phyloP scores from a whole-genome alignment of 352 stramenopile species.

The Sclerospora graminicola region DNA sequence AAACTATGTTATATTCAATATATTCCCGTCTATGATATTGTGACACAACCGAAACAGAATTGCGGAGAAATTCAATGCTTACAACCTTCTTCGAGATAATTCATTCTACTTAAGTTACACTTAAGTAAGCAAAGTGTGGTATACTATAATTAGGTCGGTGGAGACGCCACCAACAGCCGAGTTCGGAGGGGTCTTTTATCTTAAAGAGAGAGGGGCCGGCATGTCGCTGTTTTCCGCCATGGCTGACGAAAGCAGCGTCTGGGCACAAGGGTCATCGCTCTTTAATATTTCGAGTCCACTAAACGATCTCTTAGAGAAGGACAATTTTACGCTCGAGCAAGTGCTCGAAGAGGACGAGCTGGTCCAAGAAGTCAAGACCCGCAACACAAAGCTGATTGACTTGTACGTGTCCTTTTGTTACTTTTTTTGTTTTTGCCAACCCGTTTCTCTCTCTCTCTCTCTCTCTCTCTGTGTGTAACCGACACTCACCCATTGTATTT shows the following conservation, averaged over 20 bases:
- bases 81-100: too few species aligned
- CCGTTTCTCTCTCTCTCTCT: neutral
- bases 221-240: slow-evolving; percentile 84
- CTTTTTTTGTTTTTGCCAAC: neutral
- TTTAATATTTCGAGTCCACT: slow-evolving; percentile 90
- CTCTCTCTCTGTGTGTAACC: neutral
- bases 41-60: too few species aligned
- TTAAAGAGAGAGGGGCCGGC: neutral
- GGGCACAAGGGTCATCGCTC: slow-evolving; percentile 73
- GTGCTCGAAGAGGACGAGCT: slow-evolving; percentile 95
- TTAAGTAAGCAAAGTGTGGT: too few species aligned
- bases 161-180: too few species aligned
- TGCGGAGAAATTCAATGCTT: too few species aligned
- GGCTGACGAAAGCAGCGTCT: slow-evolving; percentile 71
- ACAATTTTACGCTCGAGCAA: slow-evolving; percentile 89
- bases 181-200: too few species aligned
- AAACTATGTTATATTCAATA: too few species aligned
- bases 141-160: too few species aligned
- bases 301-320: slow-evolving; percentile 92
- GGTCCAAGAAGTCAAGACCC: slow-evolving; percentile 94
- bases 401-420: slow-evolving; percentile 50
- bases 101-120: too few species aligned
- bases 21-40: too few species aligned
- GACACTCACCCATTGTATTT: too few species aligned
- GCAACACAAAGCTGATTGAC: slow-evolving; percentile 91